Percentiles rank a stretch among this genome's conserved stretches.
These are phyloP conservation scores for Dactylonectria estremocensis DNA, from an alignment of 2,329 filamentous ascomycete genomes.

Conservation along the genomic window DNA sequence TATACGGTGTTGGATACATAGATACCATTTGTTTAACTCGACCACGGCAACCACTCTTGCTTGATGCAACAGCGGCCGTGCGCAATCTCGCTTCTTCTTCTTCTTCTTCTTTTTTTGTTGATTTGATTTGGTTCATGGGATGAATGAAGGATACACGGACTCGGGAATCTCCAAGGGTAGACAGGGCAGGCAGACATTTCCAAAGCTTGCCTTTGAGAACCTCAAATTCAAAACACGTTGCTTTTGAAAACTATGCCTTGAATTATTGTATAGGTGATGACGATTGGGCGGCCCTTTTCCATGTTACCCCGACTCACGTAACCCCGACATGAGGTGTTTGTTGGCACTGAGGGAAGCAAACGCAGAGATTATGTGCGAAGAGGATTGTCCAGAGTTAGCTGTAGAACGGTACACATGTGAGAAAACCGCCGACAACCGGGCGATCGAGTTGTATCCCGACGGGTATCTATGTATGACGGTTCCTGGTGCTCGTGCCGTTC, in stretches of 20 bases:
- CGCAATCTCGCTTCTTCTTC: constrained; percentile 14
- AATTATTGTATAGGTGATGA: constrained; percentile 1
- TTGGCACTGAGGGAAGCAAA: constrained; percentile 14
- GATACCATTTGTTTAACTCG: constrained; percentile 44
- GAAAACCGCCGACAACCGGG: constrained; percentile 37
- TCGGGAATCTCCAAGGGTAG: constrained; percentile 21
- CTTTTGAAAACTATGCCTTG: constrained; percentile 12
- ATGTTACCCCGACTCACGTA: not conserved
- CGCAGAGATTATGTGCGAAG: constrained; percentile 6
- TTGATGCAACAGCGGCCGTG: constrained; percentile 12
- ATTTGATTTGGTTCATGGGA: constrained; percentile 29
- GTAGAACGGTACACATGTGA: constrained; percentile 34
- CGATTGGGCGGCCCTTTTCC: constrained; percentile 5
- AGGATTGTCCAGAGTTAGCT: constrained; percentile 14
- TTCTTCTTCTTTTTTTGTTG: constrained; percentile 27
- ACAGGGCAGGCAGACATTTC: constrained; percentile 1
- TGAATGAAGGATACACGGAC: constrained; percentile 31
- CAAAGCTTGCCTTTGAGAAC: constrained; percentile 24
- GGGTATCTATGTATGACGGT: constrained; percentile 40
- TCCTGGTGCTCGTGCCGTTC: constrained; percentile 9
- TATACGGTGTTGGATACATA: constrained; percentile 49
- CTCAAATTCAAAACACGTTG: constrained; percentile 35
- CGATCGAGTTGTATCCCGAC: constrained; percentile 31
- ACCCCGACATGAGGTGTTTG: constrained; percentile 1
- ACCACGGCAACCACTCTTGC: constrained; percentile 12